These are phyloP conservation scores for Sugiyamaella neomexicana DNA, from an alignment of 1,139 yeast species.

Conservation along the genomic window DNA sequence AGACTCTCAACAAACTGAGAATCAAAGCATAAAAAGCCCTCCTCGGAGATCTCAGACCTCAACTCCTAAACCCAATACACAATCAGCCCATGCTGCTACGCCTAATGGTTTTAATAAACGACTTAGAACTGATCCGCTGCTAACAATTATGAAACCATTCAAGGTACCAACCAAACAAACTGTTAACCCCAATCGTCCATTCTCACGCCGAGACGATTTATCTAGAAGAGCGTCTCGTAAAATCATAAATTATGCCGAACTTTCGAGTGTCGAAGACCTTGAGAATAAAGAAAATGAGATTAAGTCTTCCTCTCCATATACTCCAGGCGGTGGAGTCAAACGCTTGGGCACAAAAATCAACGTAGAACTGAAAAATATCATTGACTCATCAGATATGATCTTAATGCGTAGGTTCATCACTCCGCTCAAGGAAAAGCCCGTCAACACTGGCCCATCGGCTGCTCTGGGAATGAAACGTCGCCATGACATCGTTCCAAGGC, in stretches of 20 bases:
- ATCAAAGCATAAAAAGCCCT: neutral
- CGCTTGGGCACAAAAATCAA: conserved; percentile 22
- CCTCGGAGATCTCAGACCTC: neutral
- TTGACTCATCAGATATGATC: conserved; percentile 26
- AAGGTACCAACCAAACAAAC: conserved; percentile 27
- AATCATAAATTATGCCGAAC: conserved; percentile 26
- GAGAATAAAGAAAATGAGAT: conserved; percentile 19
- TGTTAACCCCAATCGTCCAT: conserved; percentile 2
- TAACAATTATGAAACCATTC: conserved; percentile 33
- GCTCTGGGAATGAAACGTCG: conserved; percentile 77
- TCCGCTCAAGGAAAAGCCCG: conserved; percentile 42
- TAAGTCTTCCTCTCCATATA: conserved; percentile 8
- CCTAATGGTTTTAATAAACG: conserved; percentile 5
- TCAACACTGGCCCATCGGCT: conserved; percentile 58
- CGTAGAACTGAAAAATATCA: conserved; percentile 17
- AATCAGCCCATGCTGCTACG: neutral
- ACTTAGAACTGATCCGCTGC: conserved; percentile 24
- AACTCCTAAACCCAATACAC: neutral
- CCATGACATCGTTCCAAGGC: conserved; percentile 73
- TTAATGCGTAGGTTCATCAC: conserved; percentile 39
- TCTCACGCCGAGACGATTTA: conserved; percentile 18
- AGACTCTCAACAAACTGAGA: neutral
- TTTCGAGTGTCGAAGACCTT: conserved; percentile 5
- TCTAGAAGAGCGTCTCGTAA: conserved; percentile 23
- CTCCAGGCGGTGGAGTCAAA: conserved; percentile 10